Base-by-base conservation (phyloP, 345 rosid species). In the Dovyalis caffra region DNA sequence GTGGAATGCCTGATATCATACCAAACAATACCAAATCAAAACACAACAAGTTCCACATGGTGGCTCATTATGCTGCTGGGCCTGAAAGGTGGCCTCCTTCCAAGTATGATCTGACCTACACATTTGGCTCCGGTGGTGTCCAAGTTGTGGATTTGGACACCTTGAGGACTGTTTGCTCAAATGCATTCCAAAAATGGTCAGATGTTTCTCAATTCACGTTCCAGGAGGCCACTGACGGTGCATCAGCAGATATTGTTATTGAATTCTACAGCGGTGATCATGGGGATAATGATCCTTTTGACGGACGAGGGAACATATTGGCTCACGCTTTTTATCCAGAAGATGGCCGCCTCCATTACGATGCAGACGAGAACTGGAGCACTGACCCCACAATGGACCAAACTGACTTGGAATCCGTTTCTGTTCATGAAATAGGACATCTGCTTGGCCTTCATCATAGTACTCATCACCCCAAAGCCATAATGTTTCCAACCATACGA, bases 371-470 rank as follows among this genome's bases (percentile, higher is more conserved):
- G 68, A 57, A 16, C 3, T 81, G 81, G 84, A 69, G 79, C 53
- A 20, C 12, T 2, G 2, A 65, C 14, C 75, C 72, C 6, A 65
- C 75, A 33, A 56, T 56, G 1, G 23, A 53, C 21, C 64, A 80
- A n/a, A 1, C 40, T 6, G 84, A 81, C 69, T n/a, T 81, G 61
- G 84, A 77, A 49, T 73, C 84, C 14, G 78, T 81, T n/a, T 56
- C 84, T 1, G 65, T 81, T 32, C 84, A 81, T 31, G 84, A 81
- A 66, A 70, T 81, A 0, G 81, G 84, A 0, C 81, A 81, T 61
- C 23, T 77, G 8, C 75, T 81, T 1, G 84, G 84, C 33, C 84
- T 81, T 29, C n/a, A 4, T 9, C 80, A 81, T 43, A 74, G 71
- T 34, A 12, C 14, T 2, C 69, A 53, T 18, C 20, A 4, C 10